These are phyloP conservation scores for Leersia perrieri DNA, from an alignment of 176 grass and related monocot genomes.

Conservation along the genomic window DNA sequence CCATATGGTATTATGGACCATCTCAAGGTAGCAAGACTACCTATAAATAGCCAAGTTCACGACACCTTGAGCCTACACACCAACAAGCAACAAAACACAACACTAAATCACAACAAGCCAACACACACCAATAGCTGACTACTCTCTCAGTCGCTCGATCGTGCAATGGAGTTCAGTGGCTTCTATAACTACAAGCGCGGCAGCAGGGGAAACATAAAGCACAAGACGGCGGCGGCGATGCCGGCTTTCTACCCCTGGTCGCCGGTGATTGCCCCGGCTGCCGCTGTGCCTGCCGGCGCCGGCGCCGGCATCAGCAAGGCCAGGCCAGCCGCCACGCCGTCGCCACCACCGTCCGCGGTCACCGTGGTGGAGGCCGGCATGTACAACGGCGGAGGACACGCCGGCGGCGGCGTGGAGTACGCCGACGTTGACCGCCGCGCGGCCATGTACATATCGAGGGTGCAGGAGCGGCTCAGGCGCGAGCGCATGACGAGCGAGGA, in stretches of 20 bases:
- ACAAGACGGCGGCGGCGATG: slow-evolving; percentile 7
- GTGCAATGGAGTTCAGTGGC: slow-evolving; percentile 24
- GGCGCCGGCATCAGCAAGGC: no score
- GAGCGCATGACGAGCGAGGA: slow-evolving; percentile 36
- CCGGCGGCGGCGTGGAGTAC: neutral
- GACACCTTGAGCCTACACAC: slow-evolving; percentile 10
- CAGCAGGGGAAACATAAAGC: slow-evolving; percentile 16
- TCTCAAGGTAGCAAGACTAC: neutral
- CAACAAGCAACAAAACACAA: no score
- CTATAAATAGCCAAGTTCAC: slow-evolving; percentile 32
- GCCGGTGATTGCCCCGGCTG: neutral
- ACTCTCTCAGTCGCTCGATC: neutral
- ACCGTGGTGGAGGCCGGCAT: slow-evolving; percentile 2
- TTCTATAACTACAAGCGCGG: slow-evolving; percentile 43
- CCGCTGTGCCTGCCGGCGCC: neutral
- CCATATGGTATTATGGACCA: neutral
- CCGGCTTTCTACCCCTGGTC: slow-evolving; percentile 21
- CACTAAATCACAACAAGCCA: no score
- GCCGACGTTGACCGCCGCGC: slow-evolving; percentile 43
- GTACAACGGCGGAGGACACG: no score
- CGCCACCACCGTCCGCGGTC: neutral
- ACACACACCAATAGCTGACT: neutral
- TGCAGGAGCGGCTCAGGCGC: slow-evolving; percentile 58
- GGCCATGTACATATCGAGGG: slow-evolving; percentile 48
- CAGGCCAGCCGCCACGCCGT: no score